phyloP scores from a whole-genome alignment of 2,329 filamentous ascomycete genomes.

The Aureobasidium sp. region DNA sequence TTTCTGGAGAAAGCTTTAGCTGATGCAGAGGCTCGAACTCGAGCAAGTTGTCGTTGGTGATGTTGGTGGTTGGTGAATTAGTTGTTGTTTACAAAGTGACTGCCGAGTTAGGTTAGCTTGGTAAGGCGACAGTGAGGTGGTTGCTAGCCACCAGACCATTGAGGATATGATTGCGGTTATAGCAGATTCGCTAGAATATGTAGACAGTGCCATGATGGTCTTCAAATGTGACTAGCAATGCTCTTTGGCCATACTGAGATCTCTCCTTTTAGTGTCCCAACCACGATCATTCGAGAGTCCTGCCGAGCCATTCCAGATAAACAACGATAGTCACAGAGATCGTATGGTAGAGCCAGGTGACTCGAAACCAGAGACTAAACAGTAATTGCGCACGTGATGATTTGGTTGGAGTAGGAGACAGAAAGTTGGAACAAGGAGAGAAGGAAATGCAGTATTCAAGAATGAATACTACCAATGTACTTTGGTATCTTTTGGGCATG shows the following conservation, averaged over 20 bases:
- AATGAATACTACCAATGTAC: background rate
- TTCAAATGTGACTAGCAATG: no score
- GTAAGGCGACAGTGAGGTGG: background rate
- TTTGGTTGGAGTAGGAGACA: background rate
- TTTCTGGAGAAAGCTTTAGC: background rate
- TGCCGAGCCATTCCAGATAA: no score
- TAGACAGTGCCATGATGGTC: no score
- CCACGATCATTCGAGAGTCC: no score
- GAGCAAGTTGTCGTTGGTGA: background rate
- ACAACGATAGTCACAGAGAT: no score
- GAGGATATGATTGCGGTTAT: background rate
- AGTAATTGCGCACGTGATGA: background rate
- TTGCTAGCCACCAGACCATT: background rate
- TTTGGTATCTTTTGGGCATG: constrained; percentile 13
- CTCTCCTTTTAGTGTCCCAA: background rate
- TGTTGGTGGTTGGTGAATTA: background rate
- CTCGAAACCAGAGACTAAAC: background rate
- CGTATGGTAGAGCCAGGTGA: no score
- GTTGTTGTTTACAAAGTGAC: background rate
- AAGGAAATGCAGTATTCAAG: background rate
- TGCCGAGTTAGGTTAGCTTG: background rate
- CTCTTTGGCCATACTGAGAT: no score
- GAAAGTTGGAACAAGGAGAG: background rate
- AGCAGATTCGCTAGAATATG: background rate
- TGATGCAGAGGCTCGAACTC: background rate